These are phyloP conservation scores for Elsinoe australis DNA, from an alignment of 2,329 filamentous ascomycete species.

Conservation along the genomic window DNA sequence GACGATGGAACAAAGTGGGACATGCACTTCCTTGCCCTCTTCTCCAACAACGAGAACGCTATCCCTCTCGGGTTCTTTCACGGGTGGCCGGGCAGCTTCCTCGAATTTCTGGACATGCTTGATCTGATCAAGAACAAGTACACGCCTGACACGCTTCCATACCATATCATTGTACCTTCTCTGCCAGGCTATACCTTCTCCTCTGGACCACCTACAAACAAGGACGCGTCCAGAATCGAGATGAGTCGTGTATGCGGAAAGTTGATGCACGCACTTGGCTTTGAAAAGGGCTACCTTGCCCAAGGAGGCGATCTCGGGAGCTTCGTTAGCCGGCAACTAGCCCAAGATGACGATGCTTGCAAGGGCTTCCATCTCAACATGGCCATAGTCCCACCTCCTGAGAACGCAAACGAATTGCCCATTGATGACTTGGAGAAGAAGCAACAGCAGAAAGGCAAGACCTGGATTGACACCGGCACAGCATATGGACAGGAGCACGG, in stretches of 20 bases:
- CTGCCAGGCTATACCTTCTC: slow-evolving; percentile 50
- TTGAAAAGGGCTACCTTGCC: slow-evolving; percentile 44
- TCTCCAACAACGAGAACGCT: slow-evolving; percentile 44
- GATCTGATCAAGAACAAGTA: slow-evolving; percentile 42
- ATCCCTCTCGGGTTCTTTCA: slow-evolving; percentile 47
- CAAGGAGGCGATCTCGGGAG: slow-evolving; percentile 53
- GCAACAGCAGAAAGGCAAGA: slow-evolving; percentile 32
- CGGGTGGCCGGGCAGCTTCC: slow-evolving; percentile 48
- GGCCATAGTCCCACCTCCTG: slow-evolving; percentile 22
- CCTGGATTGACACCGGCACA: slow-evolving; percentile 37
- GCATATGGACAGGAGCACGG: slow-evolving; percentile 49
- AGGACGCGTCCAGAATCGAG: slow-evolving; percentile 37
- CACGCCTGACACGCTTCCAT: slow-evolving; percentile 45
- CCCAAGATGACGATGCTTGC: slow-evolving; percentile 38
- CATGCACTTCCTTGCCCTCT: slow-evolving; percentile 50
- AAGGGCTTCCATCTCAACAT: slow-evolving; percentile 31
- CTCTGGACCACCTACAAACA: slow-evolving; percentile 40
- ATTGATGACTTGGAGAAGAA: slow-evolving; percentile 32
- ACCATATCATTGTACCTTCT: slow-evolving; percentile 50
- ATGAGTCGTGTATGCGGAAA: slow-evolving; percentile 43
- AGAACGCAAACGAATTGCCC: slow-evolving; percentile 23
- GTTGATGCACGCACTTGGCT: slow-evolving; percentile 48
- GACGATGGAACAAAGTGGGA: slow-evolving; percentile 32
- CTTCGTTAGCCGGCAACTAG: slow-evolving; percentile 38
- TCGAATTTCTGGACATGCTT: slow-evolving; percentile 50